Conservation (phyloP, 495 filamentous ascomycete genomes). For the Aspergillus egyptiacus region DNA sequence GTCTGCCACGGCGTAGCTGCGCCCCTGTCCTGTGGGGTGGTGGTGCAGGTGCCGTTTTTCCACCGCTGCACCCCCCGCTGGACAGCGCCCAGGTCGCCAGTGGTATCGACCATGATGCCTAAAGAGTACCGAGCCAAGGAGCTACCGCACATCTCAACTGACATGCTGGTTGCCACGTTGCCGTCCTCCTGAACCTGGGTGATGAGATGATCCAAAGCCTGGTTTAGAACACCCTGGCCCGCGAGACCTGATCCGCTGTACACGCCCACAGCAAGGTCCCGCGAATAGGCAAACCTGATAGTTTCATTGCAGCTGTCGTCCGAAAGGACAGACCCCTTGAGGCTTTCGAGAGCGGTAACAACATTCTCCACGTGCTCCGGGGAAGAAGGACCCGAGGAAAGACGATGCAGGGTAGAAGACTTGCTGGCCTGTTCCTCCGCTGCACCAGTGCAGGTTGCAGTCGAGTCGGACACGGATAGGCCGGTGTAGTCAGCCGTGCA, state of each 20-base stretch:
- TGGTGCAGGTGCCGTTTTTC: background rate
- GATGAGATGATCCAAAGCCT: background rate
- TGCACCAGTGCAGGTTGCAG: background rate
- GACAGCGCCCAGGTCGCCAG: background rate
- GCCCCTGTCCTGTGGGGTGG: background rate
- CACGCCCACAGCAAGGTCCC: background rate
- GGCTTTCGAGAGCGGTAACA: background rate
- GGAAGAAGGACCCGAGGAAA: background rate
- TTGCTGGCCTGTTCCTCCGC: background rate
- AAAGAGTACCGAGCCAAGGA: background rate
- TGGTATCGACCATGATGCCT: background rate
- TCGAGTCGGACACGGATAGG: background rate
- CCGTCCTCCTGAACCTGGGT: background rate
- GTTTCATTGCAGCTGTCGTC: background rate
- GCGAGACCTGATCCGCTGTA: background rate
- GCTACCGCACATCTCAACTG: background rate
- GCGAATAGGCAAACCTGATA: background rate
- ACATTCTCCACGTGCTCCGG: background rate
- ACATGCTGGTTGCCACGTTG: background rate
- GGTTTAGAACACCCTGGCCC: background rate
- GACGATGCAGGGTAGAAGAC: background rate
- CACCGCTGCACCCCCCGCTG: background rate
- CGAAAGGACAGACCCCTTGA: background rate
- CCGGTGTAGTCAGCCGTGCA: background rate
- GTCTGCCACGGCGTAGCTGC: background rate